Base-by-base conservation (phyloP, 192 early-diverging fungal genomes). In the Cladochytrium replicatum region DNA sequence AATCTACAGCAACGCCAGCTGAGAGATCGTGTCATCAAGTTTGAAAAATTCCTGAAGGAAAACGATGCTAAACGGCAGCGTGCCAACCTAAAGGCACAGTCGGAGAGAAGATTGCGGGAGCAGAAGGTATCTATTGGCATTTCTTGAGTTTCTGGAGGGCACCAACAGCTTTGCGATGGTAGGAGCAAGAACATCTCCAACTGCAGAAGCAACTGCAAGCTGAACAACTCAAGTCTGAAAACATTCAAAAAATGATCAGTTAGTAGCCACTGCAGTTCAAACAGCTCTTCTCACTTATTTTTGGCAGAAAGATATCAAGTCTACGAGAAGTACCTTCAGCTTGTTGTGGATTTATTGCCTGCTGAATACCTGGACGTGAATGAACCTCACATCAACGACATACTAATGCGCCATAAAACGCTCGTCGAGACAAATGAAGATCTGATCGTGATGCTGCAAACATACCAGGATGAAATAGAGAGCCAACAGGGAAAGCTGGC, bases 21-120 rank as follows among this genome's bases (percentile, higher is more conserved):
- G 22, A 46, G 71, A 22, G 78, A 80, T 23, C 58, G 73, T 9
- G 78, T 80, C 7, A 54, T 66, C 25, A 80, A 80, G 61, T 80
- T 80, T 58, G 78, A 80, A 46, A 80, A 80, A 52, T 80, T 80
- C 46, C 50, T 80, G 44, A 75, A 75, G 41, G 78, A 80, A 46
- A 80, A 80, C 45, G 78, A 80, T 54, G 78, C 78, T 11, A 80
- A 80, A 48, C 59, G 76, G 32, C 70, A 77, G 37, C 43, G 78
- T 3, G 78, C 78, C 6, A 72, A 76, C 44, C 29, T 66, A 2
- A 80, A 80, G 48, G 71, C 76, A 5, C 50, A 65, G 50, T 46
- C 69, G 3, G 78, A 80, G 47, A 63, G 61, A 41, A 80, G 76
- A 54, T 32, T 73, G 52, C 41, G 67, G 22, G 78, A 80, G 54